Evolutionary conservation across 179 eudicot genomes (phyloP).

Genomic region (Spinacia oleracea): DNA sequence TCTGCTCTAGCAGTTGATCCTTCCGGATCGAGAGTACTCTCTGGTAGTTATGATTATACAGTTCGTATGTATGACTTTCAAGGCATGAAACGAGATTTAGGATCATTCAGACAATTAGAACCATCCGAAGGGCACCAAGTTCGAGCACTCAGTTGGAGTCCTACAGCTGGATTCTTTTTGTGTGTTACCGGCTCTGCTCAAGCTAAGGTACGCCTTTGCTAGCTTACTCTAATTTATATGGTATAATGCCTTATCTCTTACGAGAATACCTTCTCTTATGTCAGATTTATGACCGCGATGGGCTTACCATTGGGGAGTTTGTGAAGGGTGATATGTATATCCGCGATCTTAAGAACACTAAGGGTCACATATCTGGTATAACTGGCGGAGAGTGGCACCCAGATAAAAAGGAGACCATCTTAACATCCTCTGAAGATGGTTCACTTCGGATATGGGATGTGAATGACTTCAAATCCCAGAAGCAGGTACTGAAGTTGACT

Average conservation of each 20-base stretch:
- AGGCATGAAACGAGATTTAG: conserved; percentile 94
- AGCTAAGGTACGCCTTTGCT: conserved; percentile 71
- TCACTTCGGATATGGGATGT: conserved; percentile 97
- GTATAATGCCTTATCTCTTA: not conserved
- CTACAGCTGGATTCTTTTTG: conserved; percentile 81
- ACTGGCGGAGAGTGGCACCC: conserved; percentile 99
- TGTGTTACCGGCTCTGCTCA: conserved; percentile 97
- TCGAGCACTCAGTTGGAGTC: conserved; percentile 95
- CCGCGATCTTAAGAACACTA: conserved; percentile 96
- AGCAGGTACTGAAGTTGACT: conserved; percentile 58
- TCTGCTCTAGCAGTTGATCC: conserved; percentile 90
- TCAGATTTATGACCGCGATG: conserved; percentile 97
- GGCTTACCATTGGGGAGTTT: conserved; percentile 93
- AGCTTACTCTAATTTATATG: not conserved
- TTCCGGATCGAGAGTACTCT: conserved; percentile 89
- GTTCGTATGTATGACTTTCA: conserved; percentile 97
- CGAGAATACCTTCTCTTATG: conserved; percentile 10
- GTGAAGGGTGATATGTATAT: conserved; percentile 98
- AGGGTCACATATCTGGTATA: conserved; percentile 96
- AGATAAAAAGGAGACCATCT: conserved; percentile 68
- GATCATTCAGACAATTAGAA: conserved; percentile 91
- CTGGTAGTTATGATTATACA: conserved; percentile 92
- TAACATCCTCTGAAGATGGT: conserved; percentile 98
- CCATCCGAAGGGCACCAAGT: conserved; percentile 98
- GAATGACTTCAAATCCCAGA: conserved; percentile 91